A percentile compares a stretch with the other conserved stretches of the same genome.
phyloP scores from a whole-genome alignment of 306 rosid species.

The Cucumis hystrix region DNA sequence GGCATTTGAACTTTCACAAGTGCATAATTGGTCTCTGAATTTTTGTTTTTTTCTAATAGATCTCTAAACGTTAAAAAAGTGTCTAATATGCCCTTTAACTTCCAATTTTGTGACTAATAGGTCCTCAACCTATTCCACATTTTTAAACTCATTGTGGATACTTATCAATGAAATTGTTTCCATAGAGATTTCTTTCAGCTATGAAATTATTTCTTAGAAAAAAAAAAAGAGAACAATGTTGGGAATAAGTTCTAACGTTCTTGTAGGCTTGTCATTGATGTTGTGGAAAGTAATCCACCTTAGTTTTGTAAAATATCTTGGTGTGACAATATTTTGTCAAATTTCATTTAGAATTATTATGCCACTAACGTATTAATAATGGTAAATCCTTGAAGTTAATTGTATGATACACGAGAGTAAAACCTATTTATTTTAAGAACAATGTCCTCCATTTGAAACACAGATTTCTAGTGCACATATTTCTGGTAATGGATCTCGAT shows the following conservation, averaged over 20 bases:
- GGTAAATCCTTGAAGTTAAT: neutral
- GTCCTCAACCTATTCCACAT: neutral
- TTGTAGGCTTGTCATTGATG: neutral
- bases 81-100: neutral
- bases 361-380: neutral
- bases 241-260: neutral
- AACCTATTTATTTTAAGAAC: neutral
- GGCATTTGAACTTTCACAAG: neutral
- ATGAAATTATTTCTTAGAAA: neutral
- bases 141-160: too few relatives aligned
- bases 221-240: neutral
- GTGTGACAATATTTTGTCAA: neutral
- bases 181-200: too few relatives aligned
- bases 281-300: neutral
- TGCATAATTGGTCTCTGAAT: neutral
- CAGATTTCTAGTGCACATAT: neutral
- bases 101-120: neutral
- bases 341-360: neutral
- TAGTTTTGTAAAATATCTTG: neutral
- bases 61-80: neutral
- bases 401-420: neutral
- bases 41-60: neutral
- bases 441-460: neutral
- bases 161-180: neutral
- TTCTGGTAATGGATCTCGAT: neutral